These are phyloP conservation scores for Candida nitratophila DNA, from an alignment of 805 yeast species.

Conservation along the genomic window DNA sequence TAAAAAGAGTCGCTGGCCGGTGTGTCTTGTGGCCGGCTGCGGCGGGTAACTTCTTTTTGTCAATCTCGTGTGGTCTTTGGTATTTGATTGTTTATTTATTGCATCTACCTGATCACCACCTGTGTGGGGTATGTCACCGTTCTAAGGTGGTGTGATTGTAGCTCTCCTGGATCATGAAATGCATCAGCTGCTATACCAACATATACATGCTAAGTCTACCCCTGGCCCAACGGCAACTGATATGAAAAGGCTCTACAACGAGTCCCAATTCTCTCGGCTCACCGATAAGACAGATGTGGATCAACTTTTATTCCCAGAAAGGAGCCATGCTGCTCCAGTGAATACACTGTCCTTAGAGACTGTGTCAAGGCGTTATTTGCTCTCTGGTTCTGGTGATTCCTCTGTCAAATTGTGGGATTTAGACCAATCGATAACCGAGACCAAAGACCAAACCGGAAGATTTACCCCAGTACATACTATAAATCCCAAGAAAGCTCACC, in stretches of 20 bases:
- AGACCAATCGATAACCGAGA: conserved; percentile 16
- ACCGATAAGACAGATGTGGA: conserved; percentile 12
- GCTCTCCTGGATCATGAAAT: too few species aligned
- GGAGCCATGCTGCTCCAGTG: conserved; percentile 45
- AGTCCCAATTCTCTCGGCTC: conserved; percentile 16
- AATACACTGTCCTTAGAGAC: conserved; percentile 55
- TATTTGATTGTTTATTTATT: too few species aligned
- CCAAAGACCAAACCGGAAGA: conserved; percentile 6
- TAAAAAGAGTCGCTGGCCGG: too few species aligned
- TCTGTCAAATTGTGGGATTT: conserved; percentile 63
- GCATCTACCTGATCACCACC: too few species aligned
- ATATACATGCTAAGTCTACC: neutral
- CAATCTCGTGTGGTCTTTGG: too few species aligned
- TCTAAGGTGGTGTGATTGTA: too few species aligned
- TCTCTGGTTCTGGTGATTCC: conserved; percentile 73
- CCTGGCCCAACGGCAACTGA: neutral
- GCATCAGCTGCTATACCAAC: neutral
- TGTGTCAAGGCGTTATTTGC: conserved; percentile 32
- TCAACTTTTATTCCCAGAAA: conserved; percentile 32
- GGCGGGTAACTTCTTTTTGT: too few species aligned
- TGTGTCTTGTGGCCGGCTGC: too few species aligned
- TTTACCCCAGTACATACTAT: conserved; percentile 15
- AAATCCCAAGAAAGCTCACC: conserved; percentile 41
- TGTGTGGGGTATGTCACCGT: too few species aligned
- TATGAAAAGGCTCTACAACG: conserved; percentile 13